Evolutionary conservation across 768 basidiomycete species (phyloP), one percentile per base, ranked within the genome.

Genomic region (Aureoboletus auriporus): DNA sequence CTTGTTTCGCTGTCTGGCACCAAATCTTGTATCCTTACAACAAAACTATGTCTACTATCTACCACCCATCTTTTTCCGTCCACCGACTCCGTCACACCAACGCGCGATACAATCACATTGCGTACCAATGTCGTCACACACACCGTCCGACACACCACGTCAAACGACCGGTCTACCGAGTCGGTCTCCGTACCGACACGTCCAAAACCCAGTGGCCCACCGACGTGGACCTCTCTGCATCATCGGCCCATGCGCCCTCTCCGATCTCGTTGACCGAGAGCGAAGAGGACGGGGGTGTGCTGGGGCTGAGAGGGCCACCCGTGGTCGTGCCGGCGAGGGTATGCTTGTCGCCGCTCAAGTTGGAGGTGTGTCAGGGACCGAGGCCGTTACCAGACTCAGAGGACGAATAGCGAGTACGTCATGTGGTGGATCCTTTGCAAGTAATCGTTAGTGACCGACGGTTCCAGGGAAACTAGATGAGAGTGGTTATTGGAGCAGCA

Each of bases 101-200:
- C 61, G 58, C 53, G 5, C 72, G 67, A 40, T 74, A 75, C 60
- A 36, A 54, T 29, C 55, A 51, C 16, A 60, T 77, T 46, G 77
- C 78, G 3, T 58, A 61, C 29, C 57, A 61, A 33, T 59, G 69
- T 23, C 77, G 79, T 43, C 54, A 53, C 20, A 50, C 64, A 4
- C 60, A 65, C 6, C 62, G 41, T 9, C 71, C 68, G 14, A 75
- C 75, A 0, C 54, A 70, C 51, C 77, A 76, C 55, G 82, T 81
- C 9, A 75, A 72, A 46, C 69, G 60, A n/a, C 75, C 66, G 20
- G 82, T 82, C 5, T 55, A 50, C 11, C 50, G 50, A 12, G 70
- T 75, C n/a, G 69, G 73, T 27, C 75, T 83, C 28, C 54, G 49
- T 6, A 64, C 83, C 41, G 69, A 77, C 62, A 70, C 74, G 23